Evolutionary conservation across 2,329 filamentous ascomycete species (phyloP), one percentile per base, ranked within the genome.

Genomic region (Pseudocercospora crystallina): DNA sequence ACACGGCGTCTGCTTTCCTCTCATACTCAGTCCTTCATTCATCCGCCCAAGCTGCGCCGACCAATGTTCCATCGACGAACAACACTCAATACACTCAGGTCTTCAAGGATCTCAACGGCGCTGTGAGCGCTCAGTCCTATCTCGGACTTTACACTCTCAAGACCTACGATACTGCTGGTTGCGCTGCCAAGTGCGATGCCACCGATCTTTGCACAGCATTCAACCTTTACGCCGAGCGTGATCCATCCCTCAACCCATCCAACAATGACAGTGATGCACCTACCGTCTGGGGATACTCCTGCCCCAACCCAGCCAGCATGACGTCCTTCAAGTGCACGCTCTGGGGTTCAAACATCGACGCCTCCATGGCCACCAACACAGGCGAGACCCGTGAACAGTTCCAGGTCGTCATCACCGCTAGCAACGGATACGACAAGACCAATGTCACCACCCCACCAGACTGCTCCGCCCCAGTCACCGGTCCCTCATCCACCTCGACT

Each of bases 311-410:
- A 5, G 34, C 57, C 17, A 59, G 57, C 11, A 63, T 65, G 49
- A 65, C 65, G 17, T 61, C 60, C 52, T 66, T 61, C 58, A 65
- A 65, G 51, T 68, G 65, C 57, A 61, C 62, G 1, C 57, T 66
- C 32, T 68, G 60, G 60, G 62, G 66, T 13, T 65, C 65, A 34
- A 57, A 55, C 14, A 61, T 69, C 42, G 56, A 61, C 13, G 51
- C 62, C n/a, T 49, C 49, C 2, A 36, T 54, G 14, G 61, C 60
- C 5, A 64, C 57, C 44, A 65, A 65, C 57, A 47, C 34, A 5
- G 62, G 61, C 15, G 38, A 58, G 36, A 53, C 31, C 11, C 56
- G 56, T 12, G 52, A 59, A 48, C 48, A 65, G 11, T 65, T 64
- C 49, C 47, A 65, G 42, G 49, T 61, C 17, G 61, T 65, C 35